Evolutionary conservation across 805 yeast species (phyloP), one percentile per base, ranked within the genome.

Genomic region (Cyberlindnera americana): DNA sequence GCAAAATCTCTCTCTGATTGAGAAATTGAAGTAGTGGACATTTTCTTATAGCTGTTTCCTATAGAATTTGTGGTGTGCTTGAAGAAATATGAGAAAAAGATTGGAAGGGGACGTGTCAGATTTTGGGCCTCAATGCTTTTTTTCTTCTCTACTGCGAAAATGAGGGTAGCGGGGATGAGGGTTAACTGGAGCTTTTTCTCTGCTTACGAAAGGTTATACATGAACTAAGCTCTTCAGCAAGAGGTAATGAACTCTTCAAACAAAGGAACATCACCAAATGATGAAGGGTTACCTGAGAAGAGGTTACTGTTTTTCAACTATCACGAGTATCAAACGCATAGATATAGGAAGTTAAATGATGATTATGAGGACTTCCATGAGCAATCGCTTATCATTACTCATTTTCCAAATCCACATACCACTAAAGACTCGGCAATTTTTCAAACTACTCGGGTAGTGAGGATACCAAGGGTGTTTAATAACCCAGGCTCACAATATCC

Each of bases 351-450:
- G 12, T 19, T 59, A 2, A 52, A 38, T 1, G 40, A 39, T 13
- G 39, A 24, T 5, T 43, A 38, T 12, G 59, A 60, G 30, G 63
- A 55, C 25, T 51, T 53, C 22, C 61, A 61, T 32, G 59, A 59
- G 3, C 55, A 52, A 23, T 59, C 72, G 2, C 49, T 79, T 10
- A 73, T 76, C 16, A 58, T 79, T 9, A 81, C 81, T 23, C 90
- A 83, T 58, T 83, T 81, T 53, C 89, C 88, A 6, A 79, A 81
- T 48, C 62, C 70, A 4, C 71, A 78, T 53, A 69, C 52, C 1
- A 54, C 64, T 3, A 43, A 36, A 4, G 52, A 51, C 7, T 62
- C 75, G 2, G 38, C 42, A 0, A 46, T 37, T 16, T 69, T 52
- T 43, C 32, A 40, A 15, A 41, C 51, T 7, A 76, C 84, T 0